phyloP scores from a whole-genome alignment of 331 rosid species.

The Telfairia occidentalis region DNA sequence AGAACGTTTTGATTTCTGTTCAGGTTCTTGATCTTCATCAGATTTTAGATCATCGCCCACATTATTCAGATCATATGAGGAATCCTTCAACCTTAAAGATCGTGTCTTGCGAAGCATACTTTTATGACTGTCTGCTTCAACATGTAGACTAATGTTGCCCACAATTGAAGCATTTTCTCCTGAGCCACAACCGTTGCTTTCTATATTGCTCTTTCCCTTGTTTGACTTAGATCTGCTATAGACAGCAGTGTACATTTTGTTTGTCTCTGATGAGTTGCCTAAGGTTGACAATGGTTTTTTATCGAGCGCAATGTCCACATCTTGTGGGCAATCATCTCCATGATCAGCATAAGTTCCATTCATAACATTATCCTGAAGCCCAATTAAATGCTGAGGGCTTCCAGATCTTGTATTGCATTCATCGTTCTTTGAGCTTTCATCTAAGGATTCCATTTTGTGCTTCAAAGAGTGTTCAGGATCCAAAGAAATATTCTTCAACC shows the following conservation, averaged over 20 bases:
- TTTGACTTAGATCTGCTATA: constrained; percentile 66
- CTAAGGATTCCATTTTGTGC: constrained; percentile 30
- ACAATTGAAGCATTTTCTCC: constrained; percentile 51
- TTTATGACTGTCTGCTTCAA: constrained; percentile 29
- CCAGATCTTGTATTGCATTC: constrained; percentile 22
- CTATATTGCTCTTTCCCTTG: constrained; percentile 35
- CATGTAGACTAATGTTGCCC: constrained; percentile 33
- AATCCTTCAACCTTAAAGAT: constrained; percentile 37
- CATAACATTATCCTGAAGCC: constrained; percentile 25
- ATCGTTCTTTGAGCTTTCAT: constrained; percentile 32
- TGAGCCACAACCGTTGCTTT: constrained; percentile 32
- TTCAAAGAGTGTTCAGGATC: constrained; percentile 53
- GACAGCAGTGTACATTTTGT: constrained; percentile 70
- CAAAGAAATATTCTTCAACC: constrained; percentile 41
- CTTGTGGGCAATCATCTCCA: constrained; percentile 33
- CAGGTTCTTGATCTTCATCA: constrained; percentile 35
- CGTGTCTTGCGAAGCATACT: constrained; percentile 33
- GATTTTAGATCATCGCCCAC: constrained; percentile 28
- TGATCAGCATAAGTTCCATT: constrained; percentile 25
- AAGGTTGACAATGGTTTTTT: constrained; percentile 14
- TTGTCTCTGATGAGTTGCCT: constrained; percentile 17
- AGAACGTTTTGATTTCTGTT: constrained; percentile 31
- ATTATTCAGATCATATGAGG: constrained; percentile 26
- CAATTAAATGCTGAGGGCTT: constrained; percentile 25
- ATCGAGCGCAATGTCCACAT: constrained; percentile 28